Evolutionary conservation across 2,329 filamentous ascomycete genomes (phyloP).

Genomic region (Ceratocystis cubensis): DNA sequence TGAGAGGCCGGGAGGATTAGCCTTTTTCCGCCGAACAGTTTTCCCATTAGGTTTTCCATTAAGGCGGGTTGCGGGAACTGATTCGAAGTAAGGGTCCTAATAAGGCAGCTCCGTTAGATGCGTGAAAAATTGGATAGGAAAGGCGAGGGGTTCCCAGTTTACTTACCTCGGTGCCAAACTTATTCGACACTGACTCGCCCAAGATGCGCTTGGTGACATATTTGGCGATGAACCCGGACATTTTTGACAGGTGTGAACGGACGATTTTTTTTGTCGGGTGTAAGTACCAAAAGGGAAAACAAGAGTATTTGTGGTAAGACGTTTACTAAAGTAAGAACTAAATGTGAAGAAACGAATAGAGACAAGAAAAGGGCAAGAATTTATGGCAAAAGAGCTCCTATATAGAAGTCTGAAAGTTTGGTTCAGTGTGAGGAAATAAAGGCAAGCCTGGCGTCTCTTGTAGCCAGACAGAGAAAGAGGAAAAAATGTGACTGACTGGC

Average conservation of each 20-base stretch:
- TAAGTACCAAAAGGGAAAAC: neutral
- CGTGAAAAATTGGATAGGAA: too few relatives aligned
- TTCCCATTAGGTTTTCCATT: constrained; percentile 55
- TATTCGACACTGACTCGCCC: constrained; percentile 44
- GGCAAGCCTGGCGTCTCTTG: too few relatives aligned
- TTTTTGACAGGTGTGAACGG: constrained; percentile 25
- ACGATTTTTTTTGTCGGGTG: neutral
- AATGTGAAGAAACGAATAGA: neutral
- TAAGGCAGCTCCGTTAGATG: neutral
- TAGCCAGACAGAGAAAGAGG: too few relatives aligned
- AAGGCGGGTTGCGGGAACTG: constrained; percentile 60
- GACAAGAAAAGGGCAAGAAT: neutral
- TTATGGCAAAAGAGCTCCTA: neutral
- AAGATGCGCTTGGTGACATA: constrained; percentile 45
- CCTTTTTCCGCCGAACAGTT: constrained; percentile 72
- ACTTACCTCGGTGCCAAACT: constrained; percentile 44
- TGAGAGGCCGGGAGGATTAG: constrained; percentile 69
- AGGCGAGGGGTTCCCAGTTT: neutral
- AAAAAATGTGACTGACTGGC: too few relatives aligned
- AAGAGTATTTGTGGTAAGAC: neutral
- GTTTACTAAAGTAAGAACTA: neutral
- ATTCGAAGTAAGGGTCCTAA: constrained; percentile 84
- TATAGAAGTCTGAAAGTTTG: neutral
- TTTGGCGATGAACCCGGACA: constrained; percentile 43
- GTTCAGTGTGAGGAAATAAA: too few relatives aligned